Evolutionary conservation across 148 eudicot species (phyloP), one percentile per base, ranked within the genome.

Genomic region (Limonium bicolor): DNA sequence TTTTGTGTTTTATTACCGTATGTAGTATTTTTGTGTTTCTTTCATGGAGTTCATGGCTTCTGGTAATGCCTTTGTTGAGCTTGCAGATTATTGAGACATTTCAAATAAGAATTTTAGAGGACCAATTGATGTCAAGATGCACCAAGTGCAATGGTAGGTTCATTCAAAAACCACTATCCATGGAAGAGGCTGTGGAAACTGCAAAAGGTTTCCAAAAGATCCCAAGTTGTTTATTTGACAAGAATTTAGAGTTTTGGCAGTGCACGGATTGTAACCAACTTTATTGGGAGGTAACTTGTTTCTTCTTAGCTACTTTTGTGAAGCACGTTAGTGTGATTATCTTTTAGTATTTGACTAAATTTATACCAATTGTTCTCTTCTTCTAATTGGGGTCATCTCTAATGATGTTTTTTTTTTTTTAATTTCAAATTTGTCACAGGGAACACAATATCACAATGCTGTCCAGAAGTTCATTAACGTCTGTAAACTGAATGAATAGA

Each of bases 261-360:
- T 88, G 97, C 69, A 88, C 54, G 77, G 87, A 84, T 61, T 88
- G 94, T 71, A 62, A 80, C 55, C 92, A 83, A 59, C 83, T 88
- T 40, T 84, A 83, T 43, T 88, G 97, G 97, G 94, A 88, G 97
- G 97, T 88, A 41, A n/a, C 35, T 6, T 55, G 19, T 20, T 35
- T 28, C 37, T 13, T 46, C 21, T 12, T 32, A 12, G 19, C 1
- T 14, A 22, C 25, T 20, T 20, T 28, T 20, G 10, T 42, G 16
- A 15, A 19, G 7, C 10, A 51, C 53, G 7, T 24, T 10, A 12
- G 25, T 19, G n/a, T 4, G 20, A 31, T 33, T 13, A 28, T 54
- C 24, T 11, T 33, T n/a, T 0, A 27, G 23, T 15, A 37, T 21
- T 2, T 42, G 5, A 38, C 20, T 4, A 20, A 38, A 6, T 38